Conservation (phyloP, 2,329 filamentous ascomycete genomes). For the Ophiocordyceps sinensis region DNA sequence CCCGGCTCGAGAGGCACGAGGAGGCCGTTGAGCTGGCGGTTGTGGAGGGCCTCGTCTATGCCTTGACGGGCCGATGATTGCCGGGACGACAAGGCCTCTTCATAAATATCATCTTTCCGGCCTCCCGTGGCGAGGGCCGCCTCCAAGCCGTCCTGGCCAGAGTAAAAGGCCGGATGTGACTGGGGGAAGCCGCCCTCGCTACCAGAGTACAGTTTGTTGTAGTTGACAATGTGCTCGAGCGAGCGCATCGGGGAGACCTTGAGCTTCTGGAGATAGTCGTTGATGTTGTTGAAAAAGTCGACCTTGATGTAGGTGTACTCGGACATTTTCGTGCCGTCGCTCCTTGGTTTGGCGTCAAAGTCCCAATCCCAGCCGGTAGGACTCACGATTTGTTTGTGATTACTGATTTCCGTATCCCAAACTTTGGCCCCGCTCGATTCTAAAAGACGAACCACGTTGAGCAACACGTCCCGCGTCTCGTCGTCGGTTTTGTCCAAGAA, state of each 20-base stretch:
- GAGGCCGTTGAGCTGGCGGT: constrained; percentile 39
- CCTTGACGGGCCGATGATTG: constrained; percentile 46
- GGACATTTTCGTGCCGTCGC: constrained; percentile 53
- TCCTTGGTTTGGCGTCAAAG: constrained; percentile 5
- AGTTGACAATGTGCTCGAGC: constrained; percentile 52
- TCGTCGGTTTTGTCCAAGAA: constrained; percentile 51
- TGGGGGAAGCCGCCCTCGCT: constrained; percentile 51
- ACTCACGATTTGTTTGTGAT: constrained; percentile 46
- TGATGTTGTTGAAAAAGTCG: constrained; percentile 51
- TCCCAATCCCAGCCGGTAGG: constrained; percentile 61
- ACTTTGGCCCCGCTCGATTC: constrained; percentile 48
- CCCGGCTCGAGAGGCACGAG: constrained; percentile 56
- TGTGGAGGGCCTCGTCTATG: constrained; percentile 50
- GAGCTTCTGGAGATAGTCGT: constrained; percentile 46
- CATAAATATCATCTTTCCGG: constrained; percentile 49
- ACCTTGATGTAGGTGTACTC: constrained; percentile 62
- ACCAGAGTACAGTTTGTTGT: constrained; percentile 48
- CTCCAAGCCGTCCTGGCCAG: constrained; percentile 58
- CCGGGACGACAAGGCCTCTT: constrained; percentile 48
- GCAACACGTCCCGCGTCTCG: constrained; percentile 33
- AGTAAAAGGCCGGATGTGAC: constrained; percentile 48
- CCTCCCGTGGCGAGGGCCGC: constrained; percentile 48
- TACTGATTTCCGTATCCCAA: constrained; percentile 54
- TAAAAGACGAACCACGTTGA: constrained; percentile 39
- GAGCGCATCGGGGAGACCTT: constrained; percentile 43